These are phyloP conservation scores for Arachnopeziza araneosa DNA, from an alignment of 2,329 filamentous ascomycete species.

Conservation along the genomic window DNA sequence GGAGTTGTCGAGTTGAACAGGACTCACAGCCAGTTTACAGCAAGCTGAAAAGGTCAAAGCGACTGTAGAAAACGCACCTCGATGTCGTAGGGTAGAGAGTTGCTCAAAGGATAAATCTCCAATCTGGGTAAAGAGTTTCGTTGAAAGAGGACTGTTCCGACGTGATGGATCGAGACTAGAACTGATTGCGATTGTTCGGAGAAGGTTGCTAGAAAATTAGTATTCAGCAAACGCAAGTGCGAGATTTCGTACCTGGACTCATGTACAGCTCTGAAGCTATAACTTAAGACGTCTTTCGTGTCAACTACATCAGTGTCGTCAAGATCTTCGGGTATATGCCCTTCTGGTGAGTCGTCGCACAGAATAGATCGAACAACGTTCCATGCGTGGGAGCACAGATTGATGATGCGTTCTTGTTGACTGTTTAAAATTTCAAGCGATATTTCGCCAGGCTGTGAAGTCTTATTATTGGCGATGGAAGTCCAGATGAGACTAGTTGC, in stretches of 20 bases:
- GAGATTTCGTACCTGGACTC: conserved; percentile 68
- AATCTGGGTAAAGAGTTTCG: conserved; percentile 55
- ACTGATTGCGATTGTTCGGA: conserved; percentile 53
- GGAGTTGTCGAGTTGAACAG: neutral
- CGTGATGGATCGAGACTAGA: conserved; percentile 37
- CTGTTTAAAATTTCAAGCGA: neutral
- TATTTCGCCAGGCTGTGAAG: neutral
- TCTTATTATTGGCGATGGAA: neutral
- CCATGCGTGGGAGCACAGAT: conserved; percentile 69
- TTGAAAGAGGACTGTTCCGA: conserved; percentile 41
- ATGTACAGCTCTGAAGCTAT: conserved; percentile 91
- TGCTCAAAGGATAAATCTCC: conserved; percentile 77
- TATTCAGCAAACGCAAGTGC: conserved; percentile 3
- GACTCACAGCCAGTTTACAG: conserved; percentile 54
- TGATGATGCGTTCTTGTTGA: conserved; percentile 50
- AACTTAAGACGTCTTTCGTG: conserved; percentile 87
- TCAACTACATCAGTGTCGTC: conserved; percentile 65
- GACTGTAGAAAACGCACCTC: conserved; percentile 90
- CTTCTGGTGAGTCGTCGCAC: conserved; percentile 92
- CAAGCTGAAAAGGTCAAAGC: conserved; percentile 80
- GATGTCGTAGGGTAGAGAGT: conserved; percentile 75
- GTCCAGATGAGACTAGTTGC: neutral
- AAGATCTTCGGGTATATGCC: conserved; percentile 72
- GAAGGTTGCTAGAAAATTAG: conserved; percentile 54
- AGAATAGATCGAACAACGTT: conserved; percentile 66